Base-by-base conservation (phyloP, 805 yeast species). In the Sugiyamaella valdiviana region DNA sequence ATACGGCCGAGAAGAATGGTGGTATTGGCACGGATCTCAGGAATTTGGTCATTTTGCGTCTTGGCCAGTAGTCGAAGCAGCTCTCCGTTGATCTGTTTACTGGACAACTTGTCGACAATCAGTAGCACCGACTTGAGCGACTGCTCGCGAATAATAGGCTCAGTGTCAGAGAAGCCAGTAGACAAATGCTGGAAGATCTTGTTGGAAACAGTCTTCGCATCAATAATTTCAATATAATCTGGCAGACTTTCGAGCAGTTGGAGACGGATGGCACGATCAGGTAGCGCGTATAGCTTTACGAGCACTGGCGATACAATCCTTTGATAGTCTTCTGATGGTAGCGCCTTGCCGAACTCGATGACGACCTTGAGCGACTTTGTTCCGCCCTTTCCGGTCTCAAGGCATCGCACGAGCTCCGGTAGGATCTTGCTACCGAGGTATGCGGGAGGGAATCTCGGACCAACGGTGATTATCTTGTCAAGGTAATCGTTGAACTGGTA, bases 101-200 rank as follows among this genome's bases (percentile, higher is more conserved):
- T 86, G 0, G 85, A 76, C 1, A 91, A 74, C 57, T 79, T 79
- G 17, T 80, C 78, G 1, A 82, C 78, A 22, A 90, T 67, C 6
- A 61, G 60, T 2, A 79, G 69, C 2, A 80, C 76, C 2, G 88
- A 77, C 43, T 82, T 83, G 36, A 91, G 70, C 0, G 97, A 85
- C 45, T 82, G 86, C 55, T 85, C 85, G 53, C 97, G 72, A 37
- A 91, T 79, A n/a, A 82, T 74, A 2, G 81, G 76, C 61, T 87
- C 90, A 0, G 93, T 79, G 63, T 91, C 99, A 29, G 82, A 78
- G 58, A 91, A 84, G 0, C 99, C 98, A 15, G 83, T 79, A n/a
- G 82, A 67, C 57, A 85, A 72, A 42, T 75, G 75, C 7, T 78
- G 77, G 63, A 85, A 87, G 0, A 93, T 74, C 55, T 77, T 80